A percentile compares a stretch with the other conserved stretches of the same genome.
These are phyloP conservation scores for Aspergillus sclerotiicarbonarius DNA, from an alignment of 495 filamentous ascomycete species.

Conservation along the genomic window DNA sequence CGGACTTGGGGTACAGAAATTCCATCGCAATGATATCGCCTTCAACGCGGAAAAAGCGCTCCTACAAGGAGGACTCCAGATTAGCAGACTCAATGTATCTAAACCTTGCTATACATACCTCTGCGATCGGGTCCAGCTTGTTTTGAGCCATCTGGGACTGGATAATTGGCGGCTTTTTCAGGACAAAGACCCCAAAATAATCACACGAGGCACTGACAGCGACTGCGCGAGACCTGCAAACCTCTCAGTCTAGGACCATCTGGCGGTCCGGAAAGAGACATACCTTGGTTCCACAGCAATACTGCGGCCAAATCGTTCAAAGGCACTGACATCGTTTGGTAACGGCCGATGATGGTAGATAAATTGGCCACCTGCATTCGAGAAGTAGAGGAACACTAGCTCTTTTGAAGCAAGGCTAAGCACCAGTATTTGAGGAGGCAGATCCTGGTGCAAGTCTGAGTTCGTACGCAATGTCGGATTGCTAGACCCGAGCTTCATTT, in stretches of 20 bases:
- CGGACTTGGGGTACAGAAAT: slow-evolving; percentile 70
- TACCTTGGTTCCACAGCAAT: slow-evolving; percentile 79
- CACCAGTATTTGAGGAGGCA: slow-evolving; percentile 76
- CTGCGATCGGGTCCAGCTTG: slow-evolving; percentile 34
- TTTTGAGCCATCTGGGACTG: slow-evolving; percentile 35
- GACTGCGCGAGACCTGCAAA: slow-evolving; percentile 58
- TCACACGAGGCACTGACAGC: slow-evolving; percentile 61
- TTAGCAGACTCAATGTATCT: not conserved
- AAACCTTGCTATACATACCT: slow-evolving; percentile 23
- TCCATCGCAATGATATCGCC: slow-evolving; percentile 83
- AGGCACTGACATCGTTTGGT: slow-evolving; percentile 51
- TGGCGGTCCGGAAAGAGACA: slow-evolving; percentile 11
- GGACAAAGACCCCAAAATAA: slow-evolving; percentile 56
- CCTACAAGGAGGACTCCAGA: slow-evolving; percentile 25
- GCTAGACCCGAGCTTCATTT: slow-evolving; percentile 25
- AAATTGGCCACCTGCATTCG: slow-evolving; percentile 52
- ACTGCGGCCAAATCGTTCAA: slow-evolving; percentile 67
- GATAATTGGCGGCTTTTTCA: slow-evolving; percentile 30
- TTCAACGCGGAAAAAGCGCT: slow-evolving; percentile 58
- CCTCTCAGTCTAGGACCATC: slow-evolving; percentile 12
- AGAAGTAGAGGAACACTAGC: slow-evolving; percentile 68
- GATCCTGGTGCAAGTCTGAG: slow-evolving; percentile 12
- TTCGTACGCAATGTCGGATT: slow-evolving; percentile 1
- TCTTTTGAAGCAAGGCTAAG: slow-evolving; percentile 68
- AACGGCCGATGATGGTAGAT: slow-evolving; percentile 56